Evolutionary conservation across 805 yeast species (phyloP).

Genomic region (Danielia oregonensis): DNA sequence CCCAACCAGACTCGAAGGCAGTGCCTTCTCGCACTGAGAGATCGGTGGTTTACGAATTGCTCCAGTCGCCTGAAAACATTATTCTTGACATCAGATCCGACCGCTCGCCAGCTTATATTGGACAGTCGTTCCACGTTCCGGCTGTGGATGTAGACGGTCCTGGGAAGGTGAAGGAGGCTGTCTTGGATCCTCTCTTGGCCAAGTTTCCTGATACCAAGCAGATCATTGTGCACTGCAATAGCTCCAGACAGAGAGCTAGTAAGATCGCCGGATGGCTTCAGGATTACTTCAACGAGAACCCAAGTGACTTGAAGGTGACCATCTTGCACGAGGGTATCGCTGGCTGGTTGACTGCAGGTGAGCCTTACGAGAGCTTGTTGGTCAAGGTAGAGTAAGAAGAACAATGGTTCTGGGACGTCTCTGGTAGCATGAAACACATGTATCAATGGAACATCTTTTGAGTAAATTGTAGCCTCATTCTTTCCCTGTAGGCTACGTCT

Average conservation of each 20-base stretch:
- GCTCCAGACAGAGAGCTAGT: constrained; percentile 18
- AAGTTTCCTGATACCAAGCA: constrained; percentile 9
- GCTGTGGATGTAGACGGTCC: constrained; percentile 18
- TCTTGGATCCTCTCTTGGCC: constrained; percentile 12
- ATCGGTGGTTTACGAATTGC: constrained; percentile 12
- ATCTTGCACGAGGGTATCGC: constrained; percentile 22
- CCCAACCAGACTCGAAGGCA: constrained; percentile 6
- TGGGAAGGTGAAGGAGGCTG: constrained; percentile 8
- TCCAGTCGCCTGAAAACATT: constrained; percentile 10
- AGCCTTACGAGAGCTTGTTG: constrained; percentile 7
- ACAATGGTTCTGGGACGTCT: no score
- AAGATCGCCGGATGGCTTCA: constrained; percentile 22
- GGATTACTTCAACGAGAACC: constrained; percentile 13
- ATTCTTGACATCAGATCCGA: constrained; percentile 21
- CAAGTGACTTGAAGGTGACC: constrained; percentile 15
- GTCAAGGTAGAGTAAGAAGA: no score
- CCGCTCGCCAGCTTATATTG: constrained; percentile 13
- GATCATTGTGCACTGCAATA: constrained; percentile 20
- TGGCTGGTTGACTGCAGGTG: constrained; percentile 18
- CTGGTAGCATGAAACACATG: no score
- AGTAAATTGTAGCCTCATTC: no score
- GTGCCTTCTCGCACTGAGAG: constrained; percentile 4
- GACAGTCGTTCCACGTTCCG: constrained; percentile 17
- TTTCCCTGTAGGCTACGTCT: no score
- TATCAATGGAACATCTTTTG: no score